Evolutionary conservation across 306 rosid species (phyloP), one percentile per base, ranked within the genome.

Genomic region (Rosa rugosa): DNA sequence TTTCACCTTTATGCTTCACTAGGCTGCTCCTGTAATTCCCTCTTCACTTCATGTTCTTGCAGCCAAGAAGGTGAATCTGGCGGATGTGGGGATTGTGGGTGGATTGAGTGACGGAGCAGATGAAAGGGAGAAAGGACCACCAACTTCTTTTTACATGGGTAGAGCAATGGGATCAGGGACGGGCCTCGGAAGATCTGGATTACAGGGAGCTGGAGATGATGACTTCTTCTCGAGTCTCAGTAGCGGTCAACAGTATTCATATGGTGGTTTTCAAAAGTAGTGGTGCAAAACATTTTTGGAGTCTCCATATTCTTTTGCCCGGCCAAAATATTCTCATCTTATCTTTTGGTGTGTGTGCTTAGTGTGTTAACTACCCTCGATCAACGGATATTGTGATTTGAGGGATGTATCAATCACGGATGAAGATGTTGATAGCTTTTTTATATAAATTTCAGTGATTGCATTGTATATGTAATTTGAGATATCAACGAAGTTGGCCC

Each of bases 111-210:
- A 93, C 70, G 91, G 91, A 77, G 82, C 77, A 14, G 93, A 93
- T 68, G 99, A 87, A 82, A 91, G 71, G 88, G 98, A 86, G 86
- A 91, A 90, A 66, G 97, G 96, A 40, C 90, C 91, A 51, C 80
- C 84, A 59, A 79, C 97, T 17, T 79, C 97, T 8, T 90, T 83
- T 87, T 80, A 83, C 87, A 96, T 90, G 97, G 99, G 99, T 18
- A 90, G 85, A 86, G 98, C 99, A 62, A 96, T 96, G 98, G 98
- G 97, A 63, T 80, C 92, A 0, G 97, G 99, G 72, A 89, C 98
- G 5, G 97, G 99, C 73, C 91, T 95, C 45, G 96, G 98, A 72
- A 82, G 40, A 80, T 80, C 97, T 20, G 93, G 91, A 31, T 79
- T 84, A 83, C 65, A 86, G 75, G 77, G 87, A 49, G 36, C 62